These are phyloP conservation scores for Murraya paniculata DNA, from an alignment of 345 rosid species.

Conservation along the genomic window DNA sequence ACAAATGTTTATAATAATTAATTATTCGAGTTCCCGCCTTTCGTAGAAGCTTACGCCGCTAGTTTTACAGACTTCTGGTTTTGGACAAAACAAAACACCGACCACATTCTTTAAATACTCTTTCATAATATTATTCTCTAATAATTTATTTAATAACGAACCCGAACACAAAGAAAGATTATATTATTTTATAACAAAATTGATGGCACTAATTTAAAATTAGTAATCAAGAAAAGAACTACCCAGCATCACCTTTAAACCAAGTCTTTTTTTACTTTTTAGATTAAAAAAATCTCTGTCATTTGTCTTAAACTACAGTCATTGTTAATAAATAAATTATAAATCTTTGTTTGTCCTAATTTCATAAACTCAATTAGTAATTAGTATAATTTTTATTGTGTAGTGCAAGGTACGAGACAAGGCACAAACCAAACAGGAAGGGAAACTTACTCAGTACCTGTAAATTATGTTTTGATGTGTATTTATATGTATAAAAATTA, in stretches of 20 bases:
- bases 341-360: not conserved
- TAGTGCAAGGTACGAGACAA: constrained; percentile 19
- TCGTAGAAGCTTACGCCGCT: constrained; percentile 18
- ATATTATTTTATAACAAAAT: not conserved
- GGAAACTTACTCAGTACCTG: constrained; percentile 8
- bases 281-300: not conserved
- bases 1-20: not conserved
- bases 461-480: not conserved
- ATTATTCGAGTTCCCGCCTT: not conserved
- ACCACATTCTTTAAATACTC: constrained; percentile 11
- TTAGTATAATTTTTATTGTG: not conserved
- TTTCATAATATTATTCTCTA: not conserved
- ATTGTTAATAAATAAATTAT: not conserved
- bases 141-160: not conserved
- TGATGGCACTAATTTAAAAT: not conserved
- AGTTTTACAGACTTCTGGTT: constrained; percentile 27
- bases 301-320: constrained; percentile 3
- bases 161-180: not conserved
- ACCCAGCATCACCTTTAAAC: constrained; percentile 1
- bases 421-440: constrained; percentile 5
- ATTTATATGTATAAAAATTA: not conserved
- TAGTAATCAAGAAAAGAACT: not conserved
- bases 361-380: not conserved
- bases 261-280: not conserved
- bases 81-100: constrained; percentile 16